These are phyloP conservation scores for Hypocreales sp. DNA, from an alignment of 2,329 filamentous ascomycete species.

Conservation along the genomic window DNA sequence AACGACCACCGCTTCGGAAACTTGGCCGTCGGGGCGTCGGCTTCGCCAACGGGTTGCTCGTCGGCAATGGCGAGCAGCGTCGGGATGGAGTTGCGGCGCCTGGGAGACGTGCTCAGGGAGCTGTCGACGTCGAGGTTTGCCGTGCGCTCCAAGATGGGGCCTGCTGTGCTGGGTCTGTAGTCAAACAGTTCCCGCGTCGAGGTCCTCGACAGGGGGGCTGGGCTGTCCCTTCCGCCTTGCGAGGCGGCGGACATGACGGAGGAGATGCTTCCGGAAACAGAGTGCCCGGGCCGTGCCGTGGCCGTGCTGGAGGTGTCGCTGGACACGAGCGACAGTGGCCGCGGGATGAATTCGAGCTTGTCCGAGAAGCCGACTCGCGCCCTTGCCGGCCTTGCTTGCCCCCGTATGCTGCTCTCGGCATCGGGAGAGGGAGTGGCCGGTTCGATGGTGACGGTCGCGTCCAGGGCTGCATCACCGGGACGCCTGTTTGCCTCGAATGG, in stretches of 20 bases:
- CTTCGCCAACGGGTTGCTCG: conserved; percentile 15
- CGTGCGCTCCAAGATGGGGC: conserved; percentile 46
- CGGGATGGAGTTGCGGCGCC: conserved; percentile 44
- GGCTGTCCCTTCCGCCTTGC: conserved; percentile 23
- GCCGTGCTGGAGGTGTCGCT: conserved; percentile 69
- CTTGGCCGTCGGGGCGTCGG: conserved; percentile 33
- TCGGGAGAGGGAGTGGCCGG: conserved; percentile 3
- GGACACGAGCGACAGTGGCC: conserved; percentile 70
- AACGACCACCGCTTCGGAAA: conserved; percentile 45
- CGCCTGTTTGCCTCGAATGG: neutral
- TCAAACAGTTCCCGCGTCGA: conserved; percentile 26
- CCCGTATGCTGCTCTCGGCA: conserved; percentile 5
- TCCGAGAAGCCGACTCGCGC: conserved; percentile 73
- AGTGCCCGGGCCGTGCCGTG: conserved; percentile 55
- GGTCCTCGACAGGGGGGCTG: conserved; percentile 20
- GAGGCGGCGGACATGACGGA: conserved; percentile 52
- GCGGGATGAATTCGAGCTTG: conserved; percentile 66
- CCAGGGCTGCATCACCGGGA: neutral
- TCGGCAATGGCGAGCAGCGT: conserved; percentile 28
- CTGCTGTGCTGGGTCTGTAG: conserved; percentile 53
- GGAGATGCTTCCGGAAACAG: conserved; percentile 64
- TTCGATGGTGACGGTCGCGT: neutral
- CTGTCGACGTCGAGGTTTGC: conserved; percentile 7
- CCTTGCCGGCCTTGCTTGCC: conserved; percentile 24
- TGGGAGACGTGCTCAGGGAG: conserved; percentile 17